Base-by-base conservation (phyloP, 2,329 filamentous ascomycete genomes). In the Diaporthe nobilis region DNA sequence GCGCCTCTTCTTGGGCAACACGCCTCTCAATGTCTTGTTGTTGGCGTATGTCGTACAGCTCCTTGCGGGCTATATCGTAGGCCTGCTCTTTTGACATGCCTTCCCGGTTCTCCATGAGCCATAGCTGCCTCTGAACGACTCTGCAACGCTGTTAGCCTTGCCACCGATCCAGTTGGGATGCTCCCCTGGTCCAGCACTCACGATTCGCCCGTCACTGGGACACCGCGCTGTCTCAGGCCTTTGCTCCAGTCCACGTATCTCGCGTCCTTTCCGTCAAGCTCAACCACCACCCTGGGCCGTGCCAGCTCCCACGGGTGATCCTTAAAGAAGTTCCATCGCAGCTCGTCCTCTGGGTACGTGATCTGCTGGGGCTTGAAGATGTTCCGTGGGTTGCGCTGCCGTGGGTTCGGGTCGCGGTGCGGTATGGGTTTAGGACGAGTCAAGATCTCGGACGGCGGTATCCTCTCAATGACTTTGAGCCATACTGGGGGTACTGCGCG, bases 291-390 rank as follows among this genome's bases (percentile, higher is more conserved):
- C 79, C 95, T 90, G 73, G 97, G 97, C 77, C 96, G 90, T 25
- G 97, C 97, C 82, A 99, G 87, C 85, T 99, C 97, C 97, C 97
- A 99, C 7, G 97, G 97, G 83, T 99, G 97, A 84, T 99, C 96
- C 81, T 90, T 92, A 87, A 94, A 99, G 86, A 98, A 99, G 39
- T 92, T 91, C 79, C 86, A 88, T 78, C 97, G 93, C 81, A 99
- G 88, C 76, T 87, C 85, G 85, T 99, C 97, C 84, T 99, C 97
- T 76, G 94, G 91, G 83, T 97, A 98, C 72, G 86, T 87, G 78
- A 99, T 92, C 75, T 88, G 86, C 78, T 95, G 90, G 1, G 97
- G 97, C 80, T 92, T 91, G 87, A 96, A 98, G 80, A 98, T 86
- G 79, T 92, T 91, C 84, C 92, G 95, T 42, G 93, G 89, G 83